These are phyloP conservation scores for Acacia pycnantha DNA, from an alignment of 331 rosid species.

Conservation along the genomic window DNA sequence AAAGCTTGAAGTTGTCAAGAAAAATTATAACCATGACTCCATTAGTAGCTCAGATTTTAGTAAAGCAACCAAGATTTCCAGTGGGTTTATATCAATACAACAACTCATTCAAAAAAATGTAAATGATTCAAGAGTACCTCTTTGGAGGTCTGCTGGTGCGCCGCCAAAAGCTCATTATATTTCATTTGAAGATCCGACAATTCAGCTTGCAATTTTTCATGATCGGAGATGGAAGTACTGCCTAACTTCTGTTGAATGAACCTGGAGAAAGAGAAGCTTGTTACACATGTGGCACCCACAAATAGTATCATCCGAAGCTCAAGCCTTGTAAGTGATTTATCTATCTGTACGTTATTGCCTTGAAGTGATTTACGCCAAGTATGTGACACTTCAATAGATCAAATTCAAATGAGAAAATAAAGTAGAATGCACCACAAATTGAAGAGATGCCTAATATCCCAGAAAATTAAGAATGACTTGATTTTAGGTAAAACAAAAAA, in stretches of 20 bases:
- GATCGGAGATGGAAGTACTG: constrained; percentile 67
- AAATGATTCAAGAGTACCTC: constrained; percentile 50
- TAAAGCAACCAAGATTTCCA: background rate
- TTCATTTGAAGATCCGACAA: constrained; percentile 67
- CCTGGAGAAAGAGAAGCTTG: constrained; percentile 39
- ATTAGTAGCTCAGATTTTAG: background rate
- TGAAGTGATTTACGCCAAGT: background rate
- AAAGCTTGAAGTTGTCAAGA: constrained; percentile 9
- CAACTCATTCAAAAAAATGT: background rate
- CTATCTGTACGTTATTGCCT: background rate
- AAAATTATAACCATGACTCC: background rate
- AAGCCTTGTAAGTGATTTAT: background rate
- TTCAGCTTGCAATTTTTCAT: constrained; percentile 79
- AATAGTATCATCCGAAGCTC: constrained; percentile 4
- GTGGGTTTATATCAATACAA: background rate
- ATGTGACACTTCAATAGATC: background rate
- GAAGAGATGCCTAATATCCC: background rate
- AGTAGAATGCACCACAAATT: background rate
- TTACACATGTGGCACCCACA: background rate
- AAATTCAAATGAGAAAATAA: background rate
- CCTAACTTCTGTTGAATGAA: constrained; percentile 88
- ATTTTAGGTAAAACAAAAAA: too few relatives aligned
- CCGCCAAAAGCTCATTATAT: constrained; percentile 57
- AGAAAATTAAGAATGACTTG: background rate
- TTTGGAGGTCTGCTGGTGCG: constrained; percentile 70